Evolutionary conservation across 2,329 filamentous ascomycete species (phyloP), one percentile per base, ranked within the genome.

Genomic region (Stachybotrys echinatus): DNA sequence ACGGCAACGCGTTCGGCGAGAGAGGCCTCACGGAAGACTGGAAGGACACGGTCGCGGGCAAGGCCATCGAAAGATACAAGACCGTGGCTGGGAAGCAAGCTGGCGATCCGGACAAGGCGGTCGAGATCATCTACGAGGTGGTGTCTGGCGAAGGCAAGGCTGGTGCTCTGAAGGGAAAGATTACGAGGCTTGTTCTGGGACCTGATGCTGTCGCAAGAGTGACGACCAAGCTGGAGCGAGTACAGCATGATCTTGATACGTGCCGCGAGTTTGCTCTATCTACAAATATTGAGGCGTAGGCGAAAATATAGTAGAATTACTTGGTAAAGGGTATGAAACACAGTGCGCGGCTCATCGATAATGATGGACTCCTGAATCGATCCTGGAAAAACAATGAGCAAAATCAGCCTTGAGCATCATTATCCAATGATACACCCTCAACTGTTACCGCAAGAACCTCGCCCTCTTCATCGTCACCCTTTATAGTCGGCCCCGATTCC

Each of bases 71-170:
- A 1, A 60, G 55, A 20, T 58, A 68, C 38, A 54, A 55, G 4
- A 56, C 51, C 3, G 51, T 58, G 6, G 54, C 65, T 23, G 61
- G 65, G 7, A 67, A 64, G 40, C 70, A 74, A 52, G 59, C 62
- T 0, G 70, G 72, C 4, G 67, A 75, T 50, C 71, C 71, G 4
- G 58, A 56, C n/a, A 68, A 69, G 54, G 64, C 55, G 2, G 68
- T 65, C 27, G 55, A 66, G 22, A 51, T 65, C 39, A 69, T 75
- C 10, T 63, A 70, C 27, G 66, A 74, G 49, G 61, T 65, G 37
- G 64, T 68, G 0, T 62, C 62, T 0, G 61, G 58, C 18, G 61
- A 61, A 49, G 70, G 64, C 6, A 47, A 51, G 31, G 58, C 50
- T 7, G 62, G 59, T 0, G 27, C 53, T 12, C 57, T 62, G 17